Evolutionary conservation across 345 rosid genomes (phyloP).

Genomic region (Populus simonii): DNA sequence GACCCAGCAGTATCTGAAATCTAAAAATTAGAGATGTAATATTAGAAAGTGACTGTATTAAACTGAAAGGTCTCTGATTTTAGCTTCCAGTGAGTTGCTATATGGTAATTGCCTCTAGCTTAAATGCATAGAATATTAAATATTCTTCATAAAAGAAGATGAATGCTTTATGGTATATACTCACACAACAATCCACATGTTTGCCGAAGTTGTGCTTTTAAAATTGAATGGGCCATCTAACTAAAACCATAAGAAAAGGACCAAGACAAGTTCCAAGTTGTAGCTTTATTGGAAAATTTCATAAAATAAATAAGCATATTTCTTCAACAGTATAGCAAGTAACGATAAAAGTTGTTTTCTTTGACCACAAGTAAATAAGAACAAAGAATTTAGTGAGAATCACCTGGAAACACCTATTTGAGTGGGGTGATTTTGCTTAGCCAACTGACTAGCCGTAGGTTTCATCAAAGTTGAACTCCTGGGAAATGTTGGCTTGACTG

Average conservation of each 20-base stretch:
- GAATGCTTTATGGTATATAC: not conserved
- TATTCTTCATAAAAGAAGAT: not conserved
- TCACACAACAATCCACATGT: not conserved
- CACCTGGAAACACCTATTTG: slow-evolving; percentile 53
- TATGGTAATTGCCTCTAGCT: not conserved
- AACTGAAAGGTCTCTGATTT: slow-evolving; percentile 2
- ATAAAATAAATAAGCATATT: not conserved
- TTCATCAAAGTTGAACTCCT: slow-evolving; percentile 92
- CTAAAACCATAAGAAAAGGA: not conserved
- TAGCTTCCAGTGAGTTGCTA: not conserved
- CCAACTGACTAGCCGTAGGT: slow-evolving; percentile 84
- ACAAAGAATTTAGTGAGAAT: slow-evolving; percentile 9
- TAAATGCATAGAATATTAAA: not conserved
- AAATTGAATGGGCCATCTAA: not conserved
- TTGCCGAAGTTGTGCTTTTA: not conserved
- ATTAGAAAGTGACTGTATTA: not conserved
- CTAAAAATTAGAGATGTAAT: slow-evolving; percentile 26
- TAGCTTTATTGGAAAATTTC: not conserved
- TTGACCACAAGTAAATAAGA: not conserved
- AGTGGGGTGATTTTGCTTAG: slow-evolving; percentile 57
- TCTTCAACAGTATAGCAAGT: not conserved
- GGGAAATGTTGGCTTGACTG: slow-evolving; percentile 35
- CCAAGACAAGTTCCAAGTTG: not conserved
- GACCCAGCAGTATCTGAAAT: slow-evolving; percentile 40
- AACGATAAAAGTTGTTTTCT: not conserved